A percentile compares a stretch with the other conserved stretches of the same genome.
Evolutionary conservation across 176 grass and related monocot genomes (phyloP).

Genomic region (Avena insularis): DNA sequence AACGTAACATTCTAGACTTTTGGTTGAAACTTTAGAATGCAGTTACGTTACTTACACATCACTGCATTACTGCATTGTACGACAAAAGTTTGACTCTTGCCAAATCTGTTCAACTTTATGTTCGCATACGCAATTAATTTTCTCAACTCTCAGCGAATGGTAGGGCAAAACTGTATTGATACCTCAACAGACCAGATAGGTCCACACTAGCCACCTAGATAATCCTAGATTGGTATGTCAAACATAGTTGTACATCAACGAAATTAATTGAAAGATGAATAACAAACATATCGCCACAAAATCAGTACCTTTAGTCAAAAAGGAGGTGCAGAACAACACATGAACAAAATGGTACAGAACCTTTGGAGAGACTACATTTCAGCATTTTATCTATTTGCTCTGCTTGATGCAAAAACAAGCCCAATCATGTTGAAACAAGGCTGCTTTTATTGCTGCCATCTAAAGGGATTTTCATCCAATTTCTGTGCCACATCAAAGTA

Average conservation of each 20-base stretch:
- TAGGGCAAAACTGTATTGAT: neutral
- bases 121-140: constrained; percentile 11
- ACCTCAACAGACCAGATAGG: constrained; percentile 1
- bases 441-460: neutral
- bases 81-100: neutral
- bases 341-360: neutral
- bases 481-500: neutral
- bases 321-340: neutral
- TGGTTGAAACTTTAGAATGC: neutral
- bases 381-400: neutral
- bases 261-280: constrained; percentile 7
- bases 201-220: neutral
- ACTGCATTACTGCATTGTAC: neutral
- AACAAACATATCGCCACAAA: neutral
- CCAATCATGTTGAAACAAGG: neutral
- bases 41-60: neutral
- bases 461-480: neutral
- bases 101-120: constrained; percentile 10
- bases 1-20: neutral
- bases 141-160: neutral
- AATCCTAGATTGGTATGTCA: constrained; percentile 1
- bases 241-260: neutral
- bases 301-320: neutral
- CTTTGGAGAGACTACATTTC: neutral
- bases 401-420: neutral